Conservation (phyloP, 345 rosid genomes). For the Eucalyptus decipiens region DNA sequence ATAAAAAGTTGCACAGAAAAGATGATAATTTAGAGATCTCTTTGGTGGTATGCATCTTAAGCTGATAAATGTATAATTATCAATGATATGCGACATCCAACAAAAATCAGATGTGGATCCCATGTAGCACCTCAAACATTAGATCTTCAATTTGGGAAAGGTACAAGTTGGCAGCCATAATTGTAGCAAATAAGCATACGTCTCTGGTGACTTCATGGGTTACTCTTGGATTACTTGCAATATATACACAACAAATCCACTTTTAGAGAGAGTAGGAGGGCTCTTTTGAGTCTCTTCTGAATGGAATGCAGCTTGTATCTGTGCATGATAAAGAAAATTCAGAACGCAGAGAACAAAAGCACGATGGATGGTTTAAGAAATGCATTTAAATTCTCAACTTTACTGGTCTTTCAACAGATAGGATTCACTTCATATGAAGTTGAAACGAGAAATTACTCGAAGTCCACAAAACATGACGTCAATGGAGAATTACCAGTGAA, state of each 20-base stretch:
- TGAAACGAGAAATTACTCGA: not conserved
- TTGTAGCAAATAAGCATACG: slow-evolving; percentile 88
- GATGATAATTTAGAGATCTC: not conserved
- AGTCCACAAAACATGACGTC: not conserved
- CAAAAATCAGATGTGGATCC: not conserved
- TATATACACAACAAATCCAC: not conserved
- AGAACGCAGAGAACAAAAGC: not conserved
- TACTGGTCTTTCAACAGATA: not conserved
- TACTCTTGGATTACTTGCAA: slow-evolving; percentile 85
- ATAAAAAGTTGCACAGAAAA: slow-evolving; percentile 29
- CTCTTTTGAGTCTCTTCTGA: slow-evolving; percentile 88
- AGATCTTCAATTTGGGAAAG: slow-evolving; percentile 82
- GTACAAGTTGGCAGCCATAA: slow-evolving; percentile 97
- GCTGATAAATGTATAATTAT: not conserved
- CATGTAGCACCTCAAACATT: slow-evolving; percentile 76
- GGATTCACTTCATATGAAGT: not conserved
- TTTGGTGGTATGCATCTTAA: not conserved
- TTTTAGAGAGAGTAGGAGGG: slow-evolving; percentile 40
- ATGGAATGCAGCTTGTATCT: slow-evolving; percentile 99
- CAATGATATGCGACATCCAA: not conserved
- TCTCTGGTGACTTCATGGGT: slow-evolving; percentile 97
- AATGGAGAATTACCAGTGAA: not conserved
- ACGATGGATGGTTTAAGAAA: not conserved
- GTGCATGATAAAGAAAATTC: not conserved
- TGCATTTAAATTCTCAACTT: not conserved